Base-by-base conservation (phyloP, 371 early-diverging fungal genomes). In the Thermomucor indicae-seudaticae region DNA sequence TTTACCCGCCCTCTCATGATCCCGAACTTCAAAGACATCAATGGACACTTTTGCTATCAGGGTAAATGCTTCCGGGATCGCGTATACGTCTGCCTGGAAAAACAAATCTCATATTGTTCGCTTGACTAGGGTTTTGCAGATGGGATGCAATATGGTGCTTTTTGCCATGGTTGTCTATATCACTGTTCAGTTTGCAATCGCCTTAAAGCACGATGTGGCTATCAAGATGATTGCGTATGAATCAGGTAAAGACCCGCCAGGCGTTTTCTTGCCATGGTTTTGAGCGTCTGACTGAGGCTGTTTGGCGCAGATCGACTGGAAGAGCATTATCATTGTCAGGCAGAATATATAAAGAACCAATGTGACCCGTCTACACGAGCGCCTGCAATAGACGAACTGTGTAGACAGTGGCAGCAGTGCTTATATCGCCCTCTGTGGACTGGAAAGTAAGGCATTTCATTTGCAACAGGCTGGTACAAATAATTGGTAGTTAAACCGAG, bases 381-480 rank as follows among this genome's bases (percentile, higher is more conserved):
- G 24, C 51, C 54, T 8, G 48, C 44, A 17, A 53, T 59, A 54
- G 54, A 39, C 27, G 50, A 53, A 29, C 41, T 17, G 16, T 59
- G 60, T 29, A 17, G 47, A 14, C 45, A 49, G 19, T 59, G 60
- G 60, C 47, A 54, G 34, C 43, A 53, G 49, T 59, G 54, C 42
- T 14, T 59, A 0, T 54, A 53, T 45, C 38, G 41, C 10, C 60
- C 60, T 0, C 43, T 46, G 29, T 59, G 60, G 60, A 47, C 54
- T 22, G 60, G 54, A 49, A 59, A 37, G 57, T 57, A 46, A 23
- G 51, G 12, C 10, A 25, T 19, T 3, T 5, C 19, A 4, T 23
- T 30, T 8, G 4, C 23, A 30, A 28, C 2, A 35, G n/a, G 1
- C 7, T 14, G 25, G n/a, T 28, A 4, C 31, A 30, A 4, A 14